Percentiles rank a stretch among this genome's conserved stretches.
Evolutionary conservation across 495 filamentous ascomycete species (phyloP).

Genomic region (Aspergillus saccharolyticus): DNA sequence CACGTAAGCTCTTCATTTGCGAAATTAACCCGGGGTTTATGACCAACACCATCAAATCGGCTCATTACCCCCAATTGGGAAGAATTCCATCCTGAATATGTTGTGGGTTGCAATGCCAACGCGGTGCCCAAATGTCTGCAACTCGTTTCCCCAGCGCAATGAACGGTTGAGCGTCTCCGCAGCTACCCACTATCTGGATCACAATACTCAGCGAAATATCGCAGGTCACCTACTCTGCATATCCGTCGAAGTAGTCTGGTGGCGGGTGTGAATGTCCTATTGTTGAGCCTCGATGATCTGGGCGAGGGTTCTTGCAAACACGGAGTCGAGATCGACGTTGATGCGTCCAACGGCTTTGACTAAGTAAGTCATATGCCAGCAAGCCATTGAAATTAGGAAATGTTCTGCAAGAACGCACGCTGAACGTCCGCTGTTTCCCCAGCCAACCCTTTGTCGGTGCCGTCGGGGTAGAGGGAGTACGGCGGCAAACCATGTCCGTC

Average conservation of each 20-base stretch:
- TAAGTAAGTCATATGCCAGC: background rate
- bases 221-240: slow-evolving; percentile 13
- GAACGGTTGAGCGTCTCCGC: slow-evolving; percentile 53
- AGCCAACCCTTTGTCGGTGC: background rate
- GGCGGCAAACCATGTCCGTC: background rate
- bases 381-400: background rate
- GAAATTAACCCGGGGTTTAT: slow-evolving; percentile 52
- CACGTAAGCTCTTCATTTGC: slow-evolving; percentile 38
- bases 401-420: background rate
- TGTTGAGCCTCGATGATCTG: background rate
- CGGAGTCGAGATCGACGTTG: slow-evolving; percentile 11
- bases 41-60: slow-evolving; percentile 59
- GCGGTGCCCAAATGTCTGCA: slow-evolving; percentile 44
- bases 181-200: slow-evolving; percentile 50
- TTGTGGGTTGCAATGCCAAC: slow-evolving; percentile 61
- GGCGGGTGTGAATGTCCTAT: slow-evolving; percentile 6
- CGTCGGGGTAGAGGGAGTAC: background rate
- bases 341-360: slow-evolving; percentile 6
- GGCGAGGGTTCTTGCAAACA: slow-evolving; percentile 10
- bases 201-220: slow-evolving; percentile 41
- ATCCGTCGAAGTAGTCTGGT: background rate
- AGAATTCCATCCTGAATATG: slow-evolving; percentile 60
- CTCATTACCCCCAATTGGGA: slow-evolving; percentile 58
- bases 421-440: slow-evolving; percentile 1
- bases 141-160: slow-evolving; percentile 48